Evolutionary conservation across 176 grass and related monocot genomes (phyloP).

Genomic region (Oryza meyeriana): DNA sequence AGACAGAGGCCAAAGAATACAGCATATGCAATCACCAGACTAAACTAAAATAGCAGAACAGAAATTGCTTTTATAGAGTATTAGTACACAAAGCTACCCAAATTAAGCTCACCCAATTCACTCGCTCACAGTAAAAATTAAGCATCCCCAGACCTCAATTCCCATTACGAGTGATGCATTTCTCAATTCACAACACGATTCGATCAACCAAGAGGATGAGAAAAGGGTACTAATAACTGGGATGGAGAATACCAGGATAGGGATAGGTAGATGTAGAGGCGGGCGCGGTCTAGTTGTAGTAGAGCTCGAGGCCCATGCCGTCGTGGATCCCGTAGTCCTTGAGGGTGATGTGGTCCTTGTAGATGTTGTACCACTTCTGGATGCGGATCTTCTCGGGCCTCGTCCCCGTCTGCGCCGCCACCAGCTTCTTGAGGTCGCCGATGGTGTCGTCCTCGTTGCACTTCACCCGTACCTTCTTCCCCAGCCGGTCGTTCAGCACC

Average conservation of each 20-base stretch:
- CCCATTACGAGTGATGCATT: too few relatives aligned
- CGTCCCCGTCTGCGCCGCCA: conserved; percentile 94
- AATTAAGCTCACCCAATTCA: not conserved
- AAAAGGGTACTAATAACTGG: not conserved
- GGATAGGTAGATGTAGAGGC: not conserved
- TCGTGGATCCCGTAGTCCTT: conserved; percentile 98
- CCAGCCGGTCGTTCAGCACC: conserved; percentile 92
- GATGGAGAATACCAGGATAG: not conserved
- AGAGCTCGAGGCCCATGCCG: conserved; percentile 98
- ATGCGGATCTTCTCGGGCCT: conserved; percentile 95
- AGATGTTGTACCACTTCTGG: conserved; percentile 99
- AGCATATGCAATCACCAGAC: not conserved
- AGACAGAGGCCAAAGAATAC: not conserved
- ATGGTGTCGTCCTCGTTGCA: conserved; percentile 99
- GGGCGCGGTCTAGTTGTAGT: conserved; percentile 69
- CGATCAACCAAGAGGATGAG: not conserved
- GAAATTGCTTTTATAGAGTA: too few relatives aligned
- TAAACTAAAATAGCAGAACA: too few relatives aligned
- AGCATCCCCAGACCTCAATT: not conserved
- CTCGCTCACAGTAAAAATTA: not conserved
- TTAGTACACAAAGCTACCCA: not conserved
- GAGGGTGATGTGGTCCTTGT: conserved; percentile 99
- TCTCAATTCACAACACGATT: not conserved
- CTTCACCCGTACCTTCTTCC: conserved; percentile 99
- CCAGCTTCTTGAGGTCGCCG: conserved; percentile 99